Base-by-base conservation (phyloP, 225 moss, liverwort and hornwort species). In the Thuidium tamariscinum region DNA sequence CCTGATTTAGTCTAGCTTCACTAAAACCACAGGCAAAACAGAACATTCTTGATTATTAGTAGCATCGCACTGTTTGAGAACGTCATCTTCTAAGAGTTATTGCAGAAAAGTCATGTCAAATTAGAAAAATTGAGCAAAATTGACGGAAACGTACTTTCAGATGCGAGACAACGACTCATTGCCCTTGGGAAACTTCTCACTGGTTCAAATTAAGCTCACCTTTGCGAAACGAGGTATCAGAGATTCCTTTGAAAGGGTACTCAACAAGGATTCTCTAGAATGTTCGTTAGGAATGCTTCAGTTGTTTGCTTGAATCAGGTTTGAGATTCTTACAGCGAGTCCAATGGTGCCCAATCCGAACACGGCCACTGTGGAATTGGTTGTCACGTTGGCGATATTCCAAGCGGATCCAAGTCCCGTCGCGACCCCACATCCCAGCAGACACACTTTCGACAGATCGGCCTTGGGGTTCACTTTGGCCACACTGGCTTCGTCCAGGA, bases 301-400 rank as follows among this genome's bases (percentile, higher is more conserved):
- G n/a, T n/a, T 42, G 25, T 26, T 71, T 83, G 71, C 30, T 34
- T 36, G 20, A 36, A 19, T 20, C 37, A 82, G 56, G 49, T 55
- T 69, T 37, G 60, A 65, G 69, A 30, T 85, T 70, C 95, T 89
- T 85, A 97, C 97, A 68, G 95, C 90, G 52, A 95, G 92, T 74
- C 97, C 97, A 36, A 95, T 83, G 17, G 95, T 95, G 29, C 97
- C 97, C 37, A 97, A 84, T 10, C 97, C 97, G 71, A 97, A 95
- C 29, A 97, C 92, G 23, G 94, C 97, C 44, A 93, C 97, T 32
- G 94, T 86, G 79, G 95, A 90, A 37, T 88, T 85, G 12, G 88
- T 69, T 3, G 81, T 85, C 44, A 97, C 92, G 87, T 93, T 88
- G 73, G 95, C 95, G 75, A 94, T 88, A 20, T 96, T 96, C 95